A percentile compares a stretch with the other conserved stretches of the same genome.
Conservation (phyloP, 225 moss, liverwort and hornwort genomes). For the Straminergon stramineum region DNA sequence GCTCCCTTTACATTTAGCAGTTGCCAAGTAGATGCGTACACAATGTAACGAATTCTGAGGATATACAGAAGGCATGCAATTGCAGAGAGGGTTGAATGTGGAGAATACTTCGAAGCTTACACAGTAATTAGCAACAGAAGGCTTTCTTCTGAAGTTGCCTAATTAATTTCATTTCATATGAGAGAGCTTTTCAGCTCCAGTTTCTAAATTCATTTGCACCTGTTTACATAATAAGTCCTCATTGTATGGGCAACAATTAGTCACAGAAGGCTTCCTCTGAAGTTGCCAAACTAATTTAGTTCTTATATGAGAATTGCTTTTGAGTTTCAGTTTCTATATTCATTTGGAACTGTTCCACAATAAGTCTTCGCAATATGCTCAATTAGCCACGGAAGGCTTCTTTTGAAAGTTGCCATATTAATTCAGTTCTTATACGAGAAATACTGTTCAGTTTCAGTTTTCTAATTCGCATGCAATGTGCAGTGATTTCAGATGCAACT, state of each 20-base stretch:
- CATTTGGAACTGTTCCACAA: neutral
- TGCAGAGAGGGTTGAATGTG: neutral
- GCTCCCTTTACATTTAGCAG: neutral
- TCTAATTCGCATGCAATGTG: neutral
- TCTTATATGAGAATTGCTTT: neutral
- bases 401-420: neutral
- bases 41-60: neutral
- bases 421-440: neutral
- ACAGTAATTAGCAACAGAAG: neutral
- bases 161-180: neutral
- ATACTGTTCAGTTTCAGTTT: neutral
- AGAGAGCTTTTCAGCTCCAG: neutral
- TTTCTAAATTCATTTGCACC: neutral
- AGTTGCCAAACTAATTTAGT: neutral
- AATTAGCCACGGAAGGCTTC: neutral
- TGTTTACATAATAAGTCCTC: neutral
- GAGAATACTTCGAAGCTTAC: neutral
- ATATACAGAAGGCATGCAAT: neutral
- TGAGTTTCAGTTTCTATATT: too few species aligned
- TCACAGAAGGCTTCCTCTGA: neutral
- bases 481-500: neutral
- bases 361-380: neutral
- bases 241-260: neutral
- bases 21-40: neutral
- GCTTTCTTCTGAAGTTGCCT: neutral